These are phyloP conservation scores for Pythium utonaiense DNA, from an alignment of 352 stramenopile species.

Conservation along the genomic window DNA sequence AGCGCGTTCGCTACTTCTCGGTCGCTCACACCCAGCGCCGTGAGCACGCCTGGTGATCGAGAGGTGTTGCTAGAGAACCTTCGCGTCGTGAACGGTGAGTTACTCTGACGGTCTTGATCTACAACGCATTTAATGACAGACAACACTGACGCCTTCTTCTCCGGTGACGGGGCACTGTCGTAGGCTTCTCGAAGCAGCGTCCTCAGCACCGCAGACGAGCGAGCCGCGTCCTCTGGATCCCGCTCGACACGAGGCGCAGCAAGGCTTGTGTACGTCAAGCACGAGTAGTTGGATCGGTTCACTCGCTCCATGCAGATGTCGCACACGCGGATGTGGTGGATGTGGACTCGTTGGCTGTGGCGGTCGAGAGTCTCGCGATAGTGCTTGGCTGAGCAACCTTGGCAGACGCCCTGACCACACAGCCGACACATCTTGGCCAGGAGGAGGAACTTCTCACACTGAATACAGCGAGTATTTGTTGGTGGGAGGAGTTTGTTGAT, in stretches of 20 bases:
- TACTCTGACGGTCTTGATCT: conserved; percentile 19
- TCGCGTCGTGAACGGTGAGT: background rate
- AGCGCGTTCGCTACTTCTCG: conserved; percentile 6
- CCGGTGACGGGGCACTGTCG: conserved; percentile 24
- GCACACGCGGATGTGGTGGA: conserved; percentile 43
- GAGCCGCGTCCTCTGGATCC: conserved; percentile 21
- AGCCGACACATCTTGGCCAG: conserved; percentile 49
- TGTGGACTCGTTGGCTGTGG: conserved; percentile 6
- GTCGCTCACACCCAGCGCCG: conserved; percentile 5
- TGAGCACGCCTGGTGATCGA: conserved; percentile 1
- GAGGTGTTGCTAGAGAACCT: background rate
- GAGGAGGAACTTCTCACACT: conserved; percentile 56
- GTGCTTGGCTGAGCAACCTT: conserved; percentile 37
- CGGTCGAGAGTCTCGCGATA: conserved; percentile 19
- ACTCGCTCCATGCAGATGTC: conserved; percentile 55
- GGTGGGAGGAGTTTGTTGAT: conserved; percentile 32
- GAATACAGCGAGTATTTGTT: conserved; percentile 49
- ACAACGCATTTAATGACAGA: conserved; percentile 46
- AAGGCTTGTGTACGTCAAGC: conserved; percentile 25
- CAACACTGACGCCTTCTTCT: conserved; percentile 37
- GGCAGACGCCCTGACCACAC: conserved; percentile 59
- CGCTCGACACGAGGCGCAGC: conserved; percentile 26
- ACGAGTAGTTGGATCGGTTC: conserved; percentile 51
- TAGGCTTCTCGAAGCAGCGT: conserved; percentile 36
- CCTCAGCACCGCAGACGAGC: conserved; percentile 31